phyloP scores from a whole-genome alignment of 2,329 filamentous ascomycete species.

The Leptoxyphium fumago region DNA sequence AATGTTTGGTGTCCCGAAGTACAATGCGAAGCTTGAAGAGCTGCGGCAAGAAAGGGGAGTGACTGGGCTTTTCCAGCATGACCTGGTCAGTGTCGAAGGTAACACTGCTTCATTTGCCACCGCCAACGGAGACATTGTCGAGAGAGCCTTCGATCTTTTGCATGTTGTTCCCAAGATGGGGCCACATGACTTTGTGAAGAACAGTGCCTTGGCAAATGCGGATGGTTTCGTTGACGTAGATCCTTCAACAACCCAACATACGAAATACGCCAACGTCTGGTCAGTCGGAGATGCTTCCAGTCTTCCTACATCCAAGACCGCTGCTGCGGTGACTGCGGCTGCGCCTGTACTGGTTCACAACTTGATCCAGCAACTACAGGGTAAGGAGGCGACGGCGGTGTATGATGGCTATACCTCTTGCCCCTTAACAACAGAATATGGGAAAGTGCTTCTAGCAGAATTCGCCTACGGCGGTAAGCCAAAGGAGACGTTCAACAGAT shows the following conservation, averaged over 20 bases:
- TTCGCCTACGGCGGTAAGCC: slow-evolving; percentile 50
- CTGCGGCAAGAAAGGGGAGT: slow-evolving; percentile 23
- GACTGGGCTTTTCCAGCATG: slow-evolving; percentile 24
- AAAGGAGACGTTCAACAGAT: slow-evolving; percentile 45
- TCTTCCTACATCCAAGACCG: slow-evolving; percentile 25
- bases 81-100: slow-evolving; percentile 22
- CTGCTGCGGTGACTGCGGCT: slow-evolving; percentile 24
- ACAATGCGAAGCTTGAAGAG: slow-evolving; percentile 21
- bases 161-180: slow-evolving; percentile 25
- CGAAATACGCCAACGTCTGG: slow-evolving; percentile 25
- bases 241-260: slow-evolving; percentile 21
- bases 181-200: slow-evolving; percentile 22
- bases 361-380: slow-evolving; percentile 17
- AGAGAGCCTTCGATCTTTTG: slow-evolving; percentile 22
- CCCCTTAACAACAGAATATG: slow-evolving; percentile 32
- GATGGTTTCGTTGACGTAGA: slow-evolving; percentile 25
- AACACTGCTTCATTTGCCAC: slow-evolving; percentile 22
- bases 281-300: slow-evolving; percentile 24
- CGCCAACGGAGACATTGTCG: slow-evolving; percentile 7
- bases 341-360: slow-evolving; percentile 23
- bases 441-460: slow-evolving; percentile 49
- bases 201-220: slow-evolving; percentile 20
- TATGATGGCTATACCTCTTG: slow-evolving; percentile 28
- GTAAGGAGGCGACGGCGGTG: slow-evolving; percentile 11
- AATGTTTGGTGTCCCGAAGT: slow-evolving; percentile 28